A percentile compares a stretch with the other conserved stretches of the same genome.
These are phyloP conservation scores for Ceriops decandra DNA, from an alignment of 345 rosid genomes.

Conservation along the genomic window DNA sequence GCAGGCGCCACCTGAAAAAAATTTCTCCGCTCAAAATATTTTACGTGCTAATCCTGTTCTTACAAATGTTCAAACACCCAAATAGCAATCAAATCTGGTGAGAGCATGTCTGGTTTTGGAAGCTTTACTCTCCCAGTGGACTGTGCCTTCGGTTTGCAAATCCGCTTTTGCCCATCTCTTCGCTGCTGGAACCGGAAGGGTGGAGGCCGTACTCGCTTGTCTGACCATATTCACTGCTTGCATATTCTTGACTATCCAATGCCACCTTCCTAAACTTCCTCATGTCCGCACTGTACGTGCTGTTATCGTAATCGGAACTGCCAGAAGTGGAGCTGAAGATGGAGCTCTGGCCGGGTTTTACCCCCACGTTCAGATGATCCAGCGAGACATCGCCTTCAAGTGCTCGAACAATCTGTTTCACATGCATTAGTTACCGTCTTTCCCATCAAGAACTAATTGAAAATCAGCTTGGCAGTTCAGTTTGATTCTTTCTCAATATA, in stretches of 20 bases:
- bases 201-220: slow-evolving; percentile 75
- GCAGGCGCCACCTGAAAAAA: too few species aligned
- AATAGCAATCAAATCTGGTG: background rate
- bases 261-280: slow-evolving; percentile 44
- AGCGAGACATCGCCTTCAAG: slow-evolving; percentile 61
- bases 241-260: slow-evolving; percentile 33
- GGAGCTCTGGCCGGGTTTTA: slow-evolving; percentile 34
- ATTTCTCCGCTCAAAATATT: background rate
- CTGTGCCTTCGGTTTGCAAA: slow-evolving; percentile 3
- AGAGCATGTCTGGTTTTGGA: too few species aligned
- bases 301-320: slow-evolving; percentile 31
- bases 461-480: too few species aligned
- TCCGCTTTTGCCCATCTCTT: slow-evolving; percentile 23
- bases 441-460: too few species aligned
- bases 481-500: background rate
- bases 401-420: slow-evolving; percentile 66
- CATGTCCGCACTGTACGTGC: slow-evolving; percentile 49
- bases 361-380: slow-evolving; percentile 54
- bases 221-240: slow-evolving; percentile 57
- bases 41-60: background rate
- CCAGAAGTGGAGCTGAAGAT: slow-evolving; percentile 23
- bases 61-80: background rate
- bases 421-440: too few species aligned
- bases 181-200: slow-evolving; percentile 71
- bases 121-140: background rate